Evolutionary conservation across 768 basidiomycete genomes (phyloP), one percentile per base, ranked within the genome.

Genomic region (Podaxis rugospora): DNA sequence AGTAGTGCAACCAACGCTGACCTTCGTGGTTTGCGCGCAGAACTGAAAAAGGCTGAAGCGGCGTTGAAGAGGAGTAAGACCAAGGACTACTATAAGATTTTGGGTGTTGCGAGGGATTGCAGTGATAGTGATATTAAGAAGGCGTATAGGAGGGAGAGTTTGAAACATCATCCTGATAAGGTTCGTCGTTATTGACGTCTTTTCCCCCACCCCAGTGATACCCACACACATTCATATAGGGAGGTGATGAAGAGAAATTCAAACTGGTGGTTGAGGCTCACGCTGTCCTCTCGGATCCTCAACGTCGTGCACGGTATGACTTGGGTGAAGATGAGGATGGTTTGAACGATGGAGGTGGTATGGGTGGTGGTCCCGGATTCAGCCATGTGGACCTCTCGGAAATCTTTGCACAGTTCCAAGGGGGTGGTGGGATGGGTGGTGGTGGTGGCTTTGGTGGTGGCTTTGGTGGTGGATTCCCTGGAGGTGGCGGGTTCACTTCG

Each of bases 161-260:
- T 94, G 71, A 90, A 86, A 66, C 90, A 92, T 66, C 90, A 92
- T 73, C 90, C 90, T 51, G 91, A 93, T 72, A 93, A 93, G 83
- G 88, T 88, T 18, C 25, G 74, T 47, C 11, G 2, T 63, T 37
- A 4, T 51, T 66, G 57, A 62, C 56, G 64, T 16, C 32, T 46
- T 51, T 21, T 36, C 23, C 27, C 32, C 16, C 14, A 55, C 23
- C 59, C 39, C 6, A 21, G 28, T 53, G 35, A 23, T 35, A 13
- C 50, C 46, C 37, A 25, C 4, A 5, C 0, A 3, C 42, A 35
- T 6, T 27, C 44, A 47, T 63, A 62, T 62, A 92, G 87, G 94
- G 95, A 27, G 95, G 95, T 28, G 92, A 94, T 70, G 95, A 96
- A 67, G 96, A 97, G 69, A 90, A 92, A 66, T 98, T 98, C 84